These are phyloP conservation scores for Globisporangium yorkense DNA, from an alignment of 352 stramenopile genomes.

Conservation along the genomic window DNA sequence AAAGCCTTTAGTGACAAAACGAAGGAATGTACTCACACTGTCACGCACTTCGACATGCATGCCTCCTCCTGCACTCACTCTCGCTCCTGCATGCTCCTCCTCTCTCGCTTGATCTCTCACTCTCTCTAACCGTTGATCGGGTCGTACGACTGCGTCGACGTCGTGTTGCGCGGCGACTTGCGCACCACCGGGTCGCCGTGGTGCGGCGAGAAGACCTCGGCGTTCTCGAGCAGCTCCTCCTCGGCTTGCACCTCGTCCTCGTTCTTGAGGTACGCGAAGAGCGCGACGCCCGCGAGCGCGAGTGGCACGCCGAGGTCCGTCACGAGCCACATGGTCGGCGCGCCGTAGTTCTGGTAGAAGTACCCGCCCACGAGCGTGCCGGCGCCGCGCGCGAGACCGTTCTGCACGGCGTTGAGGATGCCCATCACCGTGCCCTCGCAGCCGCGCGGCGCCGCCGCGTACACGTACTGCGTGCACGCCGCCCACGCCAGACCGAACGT, in stretches of 20 bases:
- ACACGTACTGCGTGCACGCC: conserved; percentile 73
- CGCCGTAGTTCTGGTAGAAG: conserved; percentile 70
- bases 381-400: conserved; percentile 53
- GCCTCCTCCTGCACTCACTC: too few species aligned
- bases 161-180: conserved; percentile 17
- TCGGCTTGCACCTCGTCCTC: conserved; percentile 22
- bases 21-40: too few species aligned
- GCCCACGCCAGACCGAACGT: conserved; percentile 75
- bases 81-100: too few species aligned
- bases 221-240: conserved; percentile 36
- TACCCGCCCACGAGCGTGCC: conserved; percentile 70
- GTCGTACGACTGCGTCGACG: conserved; percentile 16
- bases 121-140: conserved; percentile 17
- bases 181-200: conserved; percentile 33
- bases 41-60: too few species aligned
- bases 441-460: conserved; percentile 47
- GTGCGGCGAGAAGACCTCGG: conserved; percentile 66
- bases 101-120: too few species aligned
- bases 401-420: conserved; percentile 70
- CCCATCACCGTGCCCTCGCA: conserved; percentile 73
- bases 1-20: too few species aligned
- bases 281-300: conserved; percentile 37
- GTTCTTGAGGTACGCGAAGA: conserved; percentile 63
- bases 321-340: conserved; percentile 60
- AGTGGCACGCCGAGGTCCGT: conserved; percentile 64